Percentiles rank a stretch among this genome's conserved stretches.
Evolutionary conservation across 2,329 filamentous ascomycete species (phyloP).

Genomic region (Aspergillus piperis): DNA sequence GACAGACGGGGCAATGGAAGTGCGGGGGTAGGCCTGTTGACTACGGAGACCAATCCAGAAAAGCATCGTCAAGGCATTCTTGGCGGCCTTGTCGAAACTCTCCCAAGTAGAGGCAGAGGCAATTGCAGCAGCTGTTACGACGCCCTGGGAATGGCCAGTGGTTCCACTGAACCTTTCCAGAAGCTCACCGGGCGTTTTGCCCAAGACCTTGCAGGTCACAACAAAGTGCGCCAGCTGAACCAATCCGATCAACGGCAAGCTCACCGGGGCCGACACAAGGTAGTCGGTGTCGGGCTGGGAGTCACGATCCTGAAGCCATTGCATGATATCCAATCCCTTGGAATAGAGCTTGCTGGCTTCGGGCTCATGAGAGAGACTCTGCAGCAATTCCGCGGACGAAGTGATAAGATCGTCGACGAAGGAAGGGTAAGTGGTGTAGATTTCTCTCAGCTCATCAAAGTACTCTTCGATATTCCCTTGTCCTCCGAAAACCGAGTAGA

Average conservation of each 20-base stretch:
- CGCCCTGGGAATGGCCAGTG: slow-evolving; percentile 94
- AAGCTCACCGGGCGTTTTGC: slow-evolving; percentile 84
- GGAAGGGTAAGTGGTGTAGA: slow-evolving; percentile 86
- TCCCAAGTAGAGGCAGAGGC: slow-evolving; percentile 92
- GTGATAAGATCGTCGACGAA: slow-evolving; percentile 85
- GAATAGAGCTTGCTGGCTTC: slow-evolving; percentile 92
- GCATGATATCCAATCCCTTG: slow-evolving; percentile 93
- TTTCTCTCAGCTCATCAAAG: slow-evolving; percentile 92
- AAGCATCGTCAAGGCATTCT: slow-evolving; percentile 81
- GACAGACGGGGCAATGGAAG: slow-evolving; percentile 85
- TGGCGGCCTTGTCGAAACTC: slow-evolving; percentile 77
- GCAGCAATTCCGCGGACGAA: slow-evolving; percentile 81
- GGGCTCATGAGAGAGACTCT: slow-evolving; percentile 77
- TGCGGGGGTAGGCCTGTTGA: slow-evolving; percentile 95
- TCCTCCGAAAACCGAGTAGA: slow-evolving; percentile 94
- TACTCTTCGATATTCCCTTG: slow-evolving; percentile 99
- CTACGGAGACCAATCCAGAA: slow-evolving; percentile 99
- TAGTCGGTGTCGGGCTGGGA: slow-evolving; percentile 93
- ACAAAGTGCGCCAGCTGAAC: slow-evolving; percentile 96
- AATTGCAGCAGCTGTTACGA: slow-evolving; percentile 89
- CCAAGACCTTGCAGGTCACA: slow-evolving; percentile 88
- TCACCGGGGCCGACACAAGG: slow-evolving; percentile 90
- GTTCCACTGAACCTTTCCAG: slow-evolving; percentile 81
- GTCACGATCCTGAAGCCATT: slow-evolving; percentile 87
- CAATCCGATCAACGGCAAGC: slow-evolving; percentile 91